Evolutionary conservation across 805 yeast genomes (phyloP), one percentile per base, ranked within the genome.

Genomic region (Ogataea trehaloabstinens): DNA sequence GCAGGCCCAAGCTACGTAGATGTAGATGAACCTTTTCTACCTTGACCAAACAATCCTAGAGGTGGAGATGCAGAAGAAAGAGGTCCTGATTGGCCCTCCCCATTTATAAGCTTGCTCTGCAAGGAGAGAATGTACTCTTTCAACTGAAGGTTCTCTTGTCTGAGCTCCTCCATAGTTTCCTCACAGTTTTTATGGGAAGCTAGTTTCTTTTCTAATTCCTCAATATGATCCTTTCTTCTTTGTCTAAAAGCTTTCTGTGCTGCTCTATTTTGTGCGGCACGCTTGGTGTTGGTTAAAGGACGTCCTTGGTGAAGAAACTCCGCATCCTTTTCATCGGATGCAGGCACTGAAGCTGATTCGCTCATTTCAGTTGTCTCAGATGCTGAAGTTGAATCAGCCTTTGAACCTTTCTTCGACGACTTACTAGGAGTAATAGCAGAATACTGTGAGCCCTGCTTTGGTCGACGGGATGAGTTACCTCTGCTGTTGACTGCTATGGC

Each of bases 211-310:
- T 90, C 96, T 41, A 90, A 69, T 34, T 87, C 91, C 60, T 80
- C 83, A 48, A 90, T 79, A 54, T 87, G 82, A 41, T 77, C 74
- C 53, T 89, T 95, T 57, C 85, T 82, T 44, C 96, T 74, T 57
- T 80, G 81, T 56, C 97, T 75, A 65, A 89, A 90, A 6, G 96
- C 95, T 50, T 86, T 78, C 65, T 90, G 97, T 4, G 97, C 96
- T 44, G 78, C 81, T 55, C 97, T 71, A 67, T 90, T 90, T 64
- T 90, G 97, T 6, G 83, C 89, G 2, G 96, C 96, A 46, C 97
- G 78, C 61, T 86, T 87, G 28, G 93, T 78, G 40, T 71, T 74
- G 17, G 80, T 72, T 30, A 82, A 64, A 13, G 74, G 71, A 40
- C 76, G 61, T 29, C 71, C 61, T 35, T 51, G 53, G 40, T 51